These are phyloP conservation scores for Aeschynomene evenia DNA, from an alignment of 306 rosid species.

Conservation along the genomic window DNA sequence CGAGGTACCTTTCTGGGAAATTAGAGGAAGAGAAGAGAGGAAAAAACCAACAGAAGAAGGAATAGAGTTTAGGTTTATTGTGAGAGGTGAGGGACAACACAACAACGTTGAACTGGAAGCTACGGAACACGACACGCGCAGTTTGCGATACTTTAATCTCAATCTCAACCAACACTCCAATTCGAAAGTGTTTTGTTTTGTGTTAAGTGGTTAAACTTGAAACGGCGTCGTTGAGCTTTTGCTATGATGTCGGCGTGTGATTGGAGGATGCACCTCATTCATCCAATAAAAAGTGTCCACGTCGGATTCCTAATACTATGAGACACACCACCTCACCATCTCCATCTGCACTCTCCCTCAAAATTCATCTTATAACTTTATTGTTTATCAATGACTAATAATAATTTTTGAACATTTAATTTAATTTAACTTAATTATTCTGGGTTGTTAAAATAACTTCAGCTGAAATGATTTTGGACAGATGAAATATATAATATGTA, in stretches of 20 bases:
- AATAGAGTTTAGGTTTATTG: not conserved
- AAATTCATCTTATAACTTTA: not conserved
- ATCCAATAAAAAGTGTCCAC: slow-evolving; percentile 18
- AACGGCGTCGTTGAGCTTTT: slow-evolving; percentile 29
- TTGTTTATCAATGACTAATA: no score
- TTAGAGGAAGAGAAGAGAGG: not conserved
- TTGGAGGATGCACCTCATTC: slow-evolving; percentile 21
- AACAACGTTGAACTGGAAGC: not conserved
- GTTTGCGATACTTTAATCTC: not conserved
- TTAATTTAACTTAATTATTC: no score
- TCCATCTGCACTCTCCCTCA: not conserved
- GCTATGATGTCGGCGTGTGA: not conserved
- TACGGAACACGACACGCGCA: not conserved
- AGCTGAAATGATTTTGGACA: no score
- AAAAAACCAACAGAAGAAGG: not conserved
- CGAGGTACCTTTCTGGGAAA: slow-evolving; percentile 2
- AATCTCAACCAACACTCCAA: not conserved
- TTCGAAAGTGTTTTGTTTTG: not conserved
- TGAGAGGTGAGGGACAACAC: not conserved
- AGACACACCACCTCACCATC: not conserved
- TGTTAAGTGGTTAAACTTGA: not conserved
- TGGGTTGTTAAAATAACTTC: no score
- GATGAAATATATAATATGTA: no score
- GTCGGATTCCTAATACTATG: not conserved
- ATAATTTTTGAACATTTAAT: no score